Evolutionary conservation across 805 yeast genomes (phyloP), one percentile per base, ranked within the genome.

Genomic region (Ogataea paradorogensis): DNA sequence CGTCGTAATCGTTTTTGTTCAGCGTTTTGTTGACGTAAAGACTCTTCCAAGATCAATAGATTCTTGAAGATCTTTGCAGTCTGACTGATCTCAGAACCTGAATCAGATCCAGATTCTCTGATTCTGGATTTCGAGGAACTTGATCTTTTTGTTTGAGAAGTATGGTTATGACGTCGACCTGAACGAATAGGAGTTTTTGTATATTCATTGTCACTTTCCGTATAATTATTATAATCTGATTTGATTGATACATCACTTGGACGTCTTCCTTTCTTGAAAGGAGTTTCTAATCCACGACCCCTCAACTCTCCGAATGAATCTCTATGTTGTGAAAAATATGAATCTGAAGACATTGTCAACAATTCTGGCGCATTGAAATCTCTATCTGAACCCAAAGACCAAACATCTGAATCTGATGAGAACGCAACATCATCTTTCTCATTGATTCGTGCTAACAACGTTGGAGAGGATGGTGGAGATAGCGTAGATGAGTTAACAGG

Each of bases 11-110:
- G 66, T 38, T 78, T 74, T 57, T 88, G 90, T 38, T 79, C 82
- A n/a, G 72, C 66, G 33, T 82, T 84, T 63, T 91, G 98, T 45
- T 76, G 80, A 27, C 97, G 72, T 35, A 93, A 67, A 39, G 87
- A 80, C 56, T 90, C 95, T 61, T 91, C 99, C 38, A 90, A 61
- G 11, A 91, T 83, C 33, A 91, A 66, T 50, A 93, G 63, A 58
- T 91, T 89, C 33, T 95, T 74, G 59, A 82, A 87, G 11, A 88
- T 80, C 67, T 83, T 82, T 1, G 89, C 84, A 0, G 84, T 54
- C 27, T 55, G 54, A 1, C 57, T 51, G 15, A 54, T 46, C 33
- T 56, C 61, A 1, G 50, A 43, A 9, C 49, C 35, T 14, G 36
- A 10, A 5, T 37, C 40, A 11, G 42, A 32, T 13, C 20, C 35